A percentile compares a stretch with the other conserved stretches of the same genome.
These are phyloP conservation scores for Xanthoconium separans DNA, from an alignment of 1,284 basidiomycete genomes.

Conservation along the genomic window DNA sequence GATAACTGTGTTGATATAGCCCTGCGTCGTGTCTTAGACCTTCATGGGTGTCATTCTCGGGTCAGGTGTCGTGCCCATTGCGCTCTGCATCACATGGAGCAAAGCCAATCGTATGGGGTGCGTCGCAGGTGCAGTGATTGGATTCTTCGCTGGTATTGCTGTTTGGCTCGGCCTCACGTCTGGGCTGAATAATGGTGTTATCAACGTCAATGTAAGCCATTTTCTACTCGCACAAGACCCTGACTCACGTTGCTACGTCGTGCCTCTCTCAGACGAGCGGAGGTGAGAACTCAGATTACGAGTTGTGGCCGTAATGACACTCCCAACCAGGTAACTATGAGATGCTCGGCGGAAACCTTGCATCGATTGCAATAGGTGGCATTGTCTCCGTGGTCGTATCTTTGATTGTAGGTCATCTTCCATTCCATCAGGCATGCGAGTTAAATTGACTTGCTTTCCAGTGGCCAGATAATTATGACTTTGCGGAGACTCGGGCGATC, in stretches of 20 bases:
- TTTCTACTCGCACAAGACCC: neutral
- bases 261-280: conserved; percentile 51
- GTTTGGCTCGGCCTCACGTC: conserved; percentile 86
- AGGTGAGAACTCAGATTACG: conserved; percentile 31
- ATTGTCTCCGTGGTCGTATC: conserved; percentile 71
- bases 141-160: conserved; percentile 70
- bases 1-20: neutral
- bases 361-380: conserved; percentile 79
- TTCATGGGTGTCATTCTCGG: conserved; percentile 87
- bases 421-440: neutral
- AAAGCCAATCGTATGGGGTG: conserved; percentile 85
- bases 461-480: conserved; percentile 83
- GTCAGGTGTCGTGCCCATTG: conserved; percentile 85
- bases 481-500: conserved; percentile 73
- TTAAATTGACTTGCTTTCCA: conserved; percentile 27
- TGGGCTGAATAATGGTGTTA: conserved; percentile 62
- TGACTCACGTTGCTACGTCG: neutral
- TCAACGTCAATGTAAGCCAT: conserved; percentile 63
- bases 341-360: conserved; percentile 87
- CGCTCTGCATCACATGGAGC: conserved; percentile 77
- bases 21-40: conserved; percentile 40
- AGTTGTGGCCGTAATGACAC: neutral
- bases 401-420: conserved; percentile 29
- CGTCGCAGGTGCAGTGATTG: conserved; percentile 67
- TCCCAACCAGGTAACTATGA: conserved; percentile 62